These are phyloP conservation scores for Ophiocordyceps camponoti-leonardi DNA, from an alignment of 2,329 filamentous ascomycete species.

Conservation along the genomic window DNA sequence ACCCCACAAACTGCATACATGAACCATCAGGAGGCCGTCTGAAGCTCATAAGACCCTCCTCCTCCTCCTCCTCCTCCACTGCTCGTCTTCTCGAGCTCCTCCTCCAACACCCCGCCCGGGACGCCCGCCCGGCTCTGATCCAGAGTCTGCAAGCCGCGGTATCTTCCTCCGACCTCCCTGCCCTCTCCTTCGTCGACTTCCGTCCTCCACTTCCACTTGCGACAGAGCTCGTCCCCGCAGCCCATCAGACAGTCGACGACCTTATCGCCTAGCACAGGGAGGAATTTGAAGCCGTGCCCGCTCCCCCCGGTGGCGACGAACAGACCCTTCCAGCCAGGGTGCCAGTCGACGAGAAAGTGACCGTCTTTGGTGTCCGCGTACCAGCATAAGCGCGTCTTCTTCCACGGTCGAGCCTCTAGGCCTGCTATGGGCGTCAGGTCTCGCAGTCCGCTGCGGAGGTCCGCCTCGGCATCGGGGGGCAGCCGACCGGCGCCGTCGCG, in stretches of 20 bases:
- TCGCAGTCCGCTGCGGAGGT: slow-evolving; percentile 41
- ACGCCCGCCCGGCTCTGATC: slow-evolving; percentile 35
- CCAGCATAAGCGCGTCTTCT: slow-evolving; percentile 51
- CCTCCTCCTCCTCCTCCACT: no score
- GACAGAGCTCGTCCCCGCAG: slow-evolving; percentile 29
- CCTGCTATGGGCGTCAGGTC: slow-evolving; percentile 40
- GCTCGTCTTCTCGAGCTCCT: slow-evolving; percentile 17
- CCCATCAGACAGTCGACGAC: slow-evolving; percentile 37
- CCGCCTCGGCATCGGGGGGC: slow-evolving; percentile 41
- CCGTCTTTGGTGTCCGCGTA: slow-evolving; percentile 57
- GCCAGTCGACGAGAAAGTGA: slow-evolving; percentile 55
- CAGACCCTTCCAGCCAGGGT: slow-evolving; percentile 40
- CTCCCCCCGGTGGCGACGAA: slow-evolving; percentile 47
- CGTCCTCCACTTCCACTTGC: slow-evolving; percentile 48
- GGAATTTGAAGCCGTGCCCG: slow-evolving; percentile 52
- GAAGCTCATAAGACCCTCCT: no score
- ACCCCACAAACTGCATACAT: no score
- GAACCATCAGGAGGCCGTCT: no score
- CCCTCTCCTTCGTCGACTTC: slow-evolving; percentile 22
- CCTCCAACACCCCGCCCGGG: slow-evolving; percentile 26
- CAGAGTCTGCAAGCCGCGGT: slow-evolving; percentile 25
- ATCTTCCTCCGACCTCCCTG: slow-evolving; percentile 16
- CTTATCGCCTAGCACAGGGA: slow-evolving; percentile 47
- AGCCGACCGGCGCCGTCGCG: slow-evolving; percentile 27
- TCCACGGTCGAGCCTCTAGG: slow-evolving; percentile 42